Evolutionary conservation across 1,284 basidiomycete species (phyloP).

Genomic region (Puccinia coronata): DNA sequence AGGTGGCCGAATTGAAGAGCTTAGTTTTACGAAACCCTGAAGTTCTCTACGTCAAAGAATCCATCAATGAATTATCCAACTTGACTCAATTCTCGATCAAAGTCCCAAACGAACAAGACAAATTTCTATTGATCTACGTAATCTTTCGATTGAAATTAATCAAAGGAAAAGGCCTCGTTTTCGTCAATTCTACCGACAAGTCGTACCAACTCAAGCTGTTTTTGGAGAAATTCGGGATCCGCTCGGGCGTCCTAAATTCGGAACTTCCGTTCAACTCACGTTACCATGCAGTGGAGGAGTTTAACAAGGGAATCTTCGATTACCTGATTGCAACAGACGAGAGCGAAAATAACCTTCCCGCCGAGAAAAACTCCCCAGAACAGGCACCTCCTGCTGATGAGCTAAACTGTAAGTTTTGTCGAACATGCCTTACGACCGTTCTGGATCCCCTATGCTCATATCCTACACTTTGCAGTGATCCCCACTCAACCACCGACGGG

Average conservation of each 20-base stretch:
- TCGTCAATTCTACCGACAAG: constrained; percentile 95
- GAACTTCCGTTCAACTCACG: constrained; percentile 93
- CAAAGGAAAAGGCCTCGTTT: constrained; percentile 93
- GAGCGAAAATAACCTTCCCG: constrained; percentile 63
- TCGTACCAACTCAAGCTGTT: constrained; percentile 94
- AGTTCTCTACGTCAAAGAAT: constrained; percentile 78
- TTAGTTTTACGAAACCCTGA: constrained; percentile 84
- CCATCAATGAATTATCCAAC: constrained; percentile 72
- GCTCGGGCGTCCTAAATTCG: constrained; percentile 92
- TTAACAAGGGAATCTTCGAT: constrained; percentile 97
- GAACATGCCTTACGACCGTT: not conserved
- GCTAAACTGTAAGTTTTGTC: constrained; percentile 51
- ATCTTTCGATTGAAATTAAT: constrained; percentile 92
- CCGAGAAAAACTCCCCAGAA: constrained; percentile 60
- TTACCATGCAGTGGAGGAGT: constrained; percentile 96
- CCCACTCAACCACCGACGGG: constrained; percentile 52
- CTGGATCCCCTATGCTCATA: not conserved
- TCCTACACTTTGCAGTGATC: constrained; percentile 52
- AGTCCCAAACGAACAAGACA: constrained; percentile 84
- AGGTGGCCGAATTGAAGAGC: constrained; percentile 87
- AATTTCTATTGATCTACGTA: constrained; percentile 90
- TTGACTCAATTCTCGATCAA: constrained; percentile 84
- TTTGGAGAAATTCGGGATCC: constrained; percentile 95
- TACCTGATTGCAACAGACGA: constrained; percentile 99
- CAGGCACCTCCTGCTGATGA: constrained; percentile 27